A percentile compares a stretch with the other conserved stretches of the same genome.
These are phyloP conservation scores for Herpotrichia juniperi DNA, from an alignment of 2,329 filamentous ascomycete species.

Conservation along the genomic window DNA sequence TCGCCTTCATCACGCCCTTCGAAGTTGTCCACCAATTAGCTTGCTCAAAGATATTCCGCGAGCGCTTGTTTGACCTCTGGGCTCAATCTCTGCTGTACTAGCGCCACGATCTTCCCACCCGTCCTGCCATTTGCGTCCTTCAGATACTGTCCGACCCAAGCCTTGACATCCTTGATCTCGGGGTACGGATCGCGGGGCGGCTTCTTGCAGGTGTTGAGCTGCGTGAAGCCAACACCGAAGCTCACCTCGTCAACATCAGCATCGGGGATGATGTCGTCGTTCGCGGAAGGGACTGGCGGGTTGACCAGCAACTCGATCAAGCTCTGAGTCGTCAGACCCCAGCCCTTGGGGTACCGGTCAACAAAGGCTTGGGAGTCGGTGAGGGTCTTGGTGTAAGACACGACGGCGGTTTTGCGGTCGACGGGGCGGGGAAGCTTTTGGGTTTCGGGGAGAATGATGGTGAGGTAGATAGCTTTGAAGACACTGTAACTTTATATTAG, in stretches of 20 bases:
- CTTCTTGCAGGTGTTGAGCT: constrained; percentile 86
- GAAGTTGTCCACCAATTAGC: too few relatives aligned
- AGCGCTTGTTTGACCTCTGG: constrained; percentile 49
- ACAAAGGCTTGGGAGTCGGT: constrained; percentile 86
- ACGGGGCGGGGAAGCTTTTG: constrained; percentile 85
- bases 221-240: constrained; percentile 93
- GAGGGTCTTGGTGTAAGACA: constrained; percentile 91
- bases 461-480: constrained; percentile 85
- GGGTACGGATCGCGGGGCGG: constrained; percentile 80
- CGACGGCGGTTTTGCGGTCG: constrained; percentile 91
- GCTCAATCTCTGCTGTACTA: constrained; percentile 72
- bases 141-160: constrained; percentile 83
- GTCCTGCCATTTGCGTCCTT: constrained; percentile 78
- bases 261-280: constrained; percentile 79
- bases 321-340: constrained; percentile 88
- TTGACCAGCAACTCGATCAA: constrained; percentile 88
- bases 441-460: constrained; percentile 85
- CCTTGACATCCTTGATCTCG: constrained; percentile 77
- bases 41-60: constrained; percentile 34
- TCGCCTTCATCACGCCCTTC: too few relatives aligned
- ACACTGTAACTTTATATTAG: constrained; percentile 55
- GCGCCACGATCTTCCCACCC: constrained; percentile 71
- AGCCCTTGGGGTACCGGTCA: constrained; percentile 72
- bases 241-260: constrained; percentile 93
- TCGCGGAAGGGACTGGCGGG: constrained; percentile 72